phyloP scores from a whole-genome alignment of 345 rosid species.

The Viola odorata region DNA sequence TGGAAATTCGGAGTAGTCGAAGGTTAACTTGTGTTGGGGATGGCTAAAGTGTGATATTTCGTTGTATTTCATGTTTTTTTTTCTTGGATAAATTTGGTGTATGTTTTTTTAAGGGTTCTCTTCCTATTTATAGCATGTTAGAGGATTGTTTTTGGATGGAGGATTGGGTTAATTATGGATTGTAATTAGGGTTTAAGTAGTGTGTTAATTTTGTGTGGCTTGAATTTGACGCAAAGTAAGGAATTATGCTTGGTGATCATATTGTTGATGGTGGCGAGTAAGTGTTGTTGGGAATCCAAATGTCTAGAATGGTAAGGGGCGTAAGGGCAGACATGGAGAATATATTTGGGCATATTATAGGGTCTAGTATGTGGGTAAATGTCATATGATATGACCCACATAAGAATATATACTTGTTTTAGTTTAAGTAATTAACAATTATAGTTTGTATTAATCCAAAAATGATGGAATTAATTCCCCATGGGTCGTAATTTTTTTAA shows the following conservation, averaged over 20 bases:
- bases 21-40: conserved; percentile 59
- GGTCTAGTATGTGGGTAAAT: not conserved
- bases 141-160: not conserved
- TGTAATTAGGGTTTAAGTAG: not conserved
- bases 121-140: too few species aligned
- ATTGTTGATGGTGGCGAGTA: conserved; percentile 37
- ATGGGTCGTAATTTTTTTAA: too few species aligned
- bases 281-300: conserved; percentile 22
- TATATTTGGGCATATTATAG: conserved; percentile 12
- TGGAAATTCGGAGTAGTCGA: conserved; percentile 59
- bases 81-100: too few species aligned
- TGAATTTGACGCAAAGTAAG: conserved; percentile 36
- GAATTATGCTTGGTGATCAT: conserved; percentile 39
- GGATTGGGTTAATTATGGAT: conserved; percentile 3
- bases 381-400: conserved; percentile 18
- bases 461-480: too few species aligned
- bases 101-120: too few species aligned
- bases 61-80: conserved; percentile 48
- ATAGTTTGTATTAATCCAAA: too few species aligned
- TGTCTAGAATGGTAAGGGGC: conserved; percentile 4
- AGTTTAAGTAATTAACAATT: too few species aligned
- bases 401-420: conserved; percentile 31
- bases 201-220: conserved; percentile 16
- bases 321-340: conserved; percentile 30
- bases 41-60: conserved; percentile 78